phyloP scores from a whole-genome alignment of 768 basidiomycete genomes.

The Tulasnella calospora region DNA sequence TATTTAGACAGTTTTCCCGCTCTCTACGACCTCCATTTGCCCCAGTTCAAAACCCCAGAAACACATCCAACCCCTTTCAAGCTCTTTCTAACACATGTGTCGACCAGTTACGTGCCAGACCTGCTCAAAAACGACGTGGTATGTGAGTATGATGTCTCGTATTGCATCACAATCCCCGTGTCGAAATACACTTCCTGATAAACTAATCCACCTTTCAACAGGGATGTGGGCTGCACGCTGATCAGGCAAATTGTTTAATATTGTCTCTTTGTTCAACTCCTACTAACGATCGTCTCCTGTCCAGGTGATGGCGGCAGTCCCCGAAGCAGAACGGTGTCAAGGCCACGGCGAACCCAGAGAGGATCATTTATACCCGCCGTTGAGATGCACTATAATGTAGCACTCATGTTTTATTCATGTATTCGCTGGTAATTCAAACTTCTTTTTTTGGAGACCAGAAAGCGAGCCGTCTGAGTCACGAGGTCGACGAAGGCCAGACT shows the following conservation, averaged over 20 bases:
- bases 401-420: neutral
- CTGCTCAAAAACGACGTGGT: neutral
- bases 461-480: neutral
- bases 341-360: neutral
- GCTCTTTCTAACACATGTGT: neutral
- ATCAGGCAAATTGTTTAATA: neutral
- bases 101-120: neutral
- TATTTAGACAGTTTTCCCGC: neutral
- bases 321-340: neutral
- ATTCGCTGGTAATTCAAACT: neutral
- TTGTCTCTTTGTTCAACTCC: neutral
- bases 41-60: neutral
- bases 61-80: neutral
- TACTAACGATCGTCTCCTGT: neutral
- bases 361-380: neutral
- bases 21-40: neutral
- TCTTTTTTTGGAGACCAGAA: no score
- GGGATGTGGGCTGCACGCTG: neutral
- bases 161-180: neutral
- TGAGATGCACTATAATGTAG: neutral
- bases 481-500: no score
- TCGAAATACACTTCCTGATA: neutral
- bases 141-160: neutral
- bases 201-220: neutral
- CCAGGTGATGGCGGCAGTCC: neutral